Percentiles rank a stretch among this genome's conserved stretches.
phyloP scores from a whole-genome alignment of 306 rosid genomes.

The Prinsepia uniflora region DNA sequence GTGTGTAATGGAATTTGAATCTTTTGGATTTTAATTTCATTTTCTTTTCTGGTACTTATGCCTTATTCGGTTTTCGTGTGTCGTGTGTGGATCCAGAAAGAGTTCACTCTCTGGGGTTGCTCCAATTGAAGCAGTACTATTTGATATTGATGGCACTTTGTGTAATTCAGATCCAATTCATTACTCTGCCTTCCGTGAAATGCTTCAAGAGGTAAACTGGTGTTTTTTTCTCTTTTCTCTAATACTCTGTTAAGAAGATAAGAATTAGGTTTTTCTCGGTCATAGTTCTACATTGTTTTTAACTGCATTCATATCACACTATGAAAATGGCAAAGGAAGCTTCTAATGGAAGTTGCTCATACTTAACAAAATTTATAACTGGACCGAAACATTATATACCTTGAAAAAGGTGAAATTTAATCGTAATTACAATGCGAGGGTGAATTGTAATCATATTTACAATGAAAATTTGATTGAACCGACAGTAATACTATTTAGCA shows the following conservation, averaged over 20 bases:
- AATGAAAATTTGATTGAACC: background rate
- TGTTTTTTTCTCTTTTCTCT: background rate
- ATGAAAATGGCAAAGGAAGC: background rate
- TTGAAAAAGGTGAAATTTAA: too few species aligned
- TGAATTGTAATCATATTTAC: background rate
- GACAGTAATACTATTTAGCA: too few species aligned
- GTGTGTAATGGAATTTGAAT: background rate
- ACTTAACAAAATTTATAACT: background rate
- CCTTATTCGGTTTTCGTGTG: too few species aligned
- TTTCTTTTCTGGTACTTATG: background rate
- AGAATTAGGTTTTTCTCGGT: background rate
- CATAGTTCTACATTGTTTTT: background rate
- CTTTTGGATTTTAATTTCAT: too few species aligned
- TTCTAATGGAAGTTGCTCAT: background rate
- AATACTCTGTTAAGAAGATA: too few species aligned
- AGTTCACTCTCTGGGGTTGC: slow-evolving; percentile 52
- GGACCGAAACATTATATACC: too few species aligned
- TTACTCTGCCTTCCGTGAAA: slow-evolving; percentile 60
- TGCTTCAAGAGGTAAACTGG: slow-evolving; percentile 69
- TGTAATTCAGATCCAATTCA: slow-evolving; percentile 94
- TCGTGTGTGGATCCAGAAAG: slow-evolving; percentile 47
- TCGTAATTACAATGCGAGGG: background rate
- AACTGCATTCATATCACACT: background rate
- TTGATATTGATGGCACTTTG: slow-evolving; percentile 90
- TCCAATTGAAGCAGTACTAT: slow-evolving; percentile 82